Base-by-base conservation (phyloP, 2,329 filamentous ascomycete species). In the Exophiala sp. region DNA sequence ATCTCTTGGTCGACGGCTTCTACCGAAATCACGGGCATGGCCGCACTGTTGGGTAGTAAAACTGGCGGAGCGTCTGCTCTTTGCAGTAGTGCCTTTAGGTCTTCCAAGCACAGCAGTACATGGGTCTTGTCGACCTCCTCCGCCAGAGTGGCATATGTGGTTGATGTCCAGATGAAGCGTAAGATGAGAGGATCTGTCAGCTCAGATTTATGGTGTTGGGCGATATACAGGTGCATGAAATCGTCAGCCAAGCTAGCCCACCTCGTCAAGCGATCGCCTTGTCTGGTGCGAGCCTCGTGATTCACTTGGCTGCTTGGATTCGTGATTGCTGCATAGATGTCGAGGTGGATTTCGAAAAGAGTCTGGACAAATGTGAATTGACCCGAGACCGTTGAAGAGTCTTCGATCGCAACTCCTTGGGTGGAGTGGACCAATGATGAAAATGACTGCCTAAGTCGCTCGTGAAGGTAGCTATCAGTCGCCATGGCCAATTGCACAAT, bases 1-100 rank as follows among this genome's bases (percentile, higher is more conserved):
- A 96, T 87, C 67, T 99, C 92, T 50, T 90, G 85, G 59, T 97
- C 91, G 6, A 94, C 86, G 0, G 90, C 89, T n/a, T 81, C 79
- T 2, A 84, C 73, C 0, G 92, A 96, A 46, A 99, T 81, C 58
- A 94, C 88, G 0, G 90, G 84, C 85, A 99, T 95, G 16, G 91
- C 81, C 1, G 84, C 81, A 65, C 96, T 97, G 69, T 99, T 97
- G 3, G 86, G 76, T 11, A 97, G 75, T 10, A 88, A 81, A 0
- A 75, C 67, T 5, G 76, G 71, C 24, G 74, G 73, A n/a, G 73
- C 73, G 11, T 71, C 74, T 9, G 78, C 66, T 2, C 72, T 71
- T 21, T 72, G 63, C 11, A 88, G 71, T 9, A 82, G 71, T 2
- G 64, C 65, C 63, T 83, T 83, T 10, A 89, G 69, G 60, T 88